These are phyloP conservation scores for Fermentozyma sake DNA, from an alignment of 1,139 yeast species.

Conservation along the genomic window DNA sequence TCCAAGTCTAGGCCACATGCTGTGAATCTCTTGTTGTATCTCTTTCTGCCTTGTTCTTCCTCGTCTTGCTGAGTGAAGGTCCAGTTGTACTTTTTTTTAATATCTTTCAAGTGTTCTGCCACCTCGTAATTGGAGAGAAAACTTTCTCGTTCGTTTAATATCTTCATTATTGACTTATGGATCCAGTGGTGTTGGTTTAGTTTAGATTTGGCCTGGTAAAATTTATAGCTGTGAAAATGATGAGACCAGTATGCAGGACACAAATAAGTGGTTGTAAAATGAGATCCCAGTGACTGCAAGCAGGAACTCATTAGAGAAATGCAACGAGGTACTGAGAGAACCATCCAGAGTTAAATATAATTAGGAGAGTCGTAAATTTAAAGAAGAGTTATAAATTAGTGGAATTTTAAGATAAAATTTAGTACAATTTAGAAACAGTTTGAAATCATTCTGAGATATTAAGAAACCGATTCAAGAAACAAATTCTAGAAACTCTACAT, in stretches of 20 bases:
- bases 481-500: no score
- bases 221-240: background rate
- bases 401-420: no score
- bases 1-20: conserved; percentile 54
- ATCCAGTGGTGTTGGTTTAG: conserved; percentile 19
- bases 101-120: conserved; percentile 49
- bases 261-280: no score
- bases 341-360: no score
- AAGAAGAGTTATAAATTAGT: no score
- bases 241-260: background rate
- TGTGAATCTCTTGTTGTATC: conserved; percentile 38
- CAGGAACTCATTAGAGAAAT: no score
- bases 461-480: no score
- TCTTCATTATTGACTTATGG: conserved; percentile 33
- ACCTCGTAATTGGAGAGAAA: conserved; percentile 75
- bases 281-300: no score
- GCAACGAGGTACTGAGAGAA: no score
- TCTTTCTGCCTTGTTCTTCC: conserved; percentile 21
- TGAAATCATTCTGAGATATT: no score
- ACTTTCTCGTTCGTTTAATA: conserved; percentile 49
- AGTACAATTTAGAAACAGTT: no score
- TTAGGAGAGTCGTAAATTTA: no score
- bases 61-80: conserved; percentile 37
- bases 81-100: conserved; percentile 48
- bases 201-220: conserved; percentile 6